Evolutionary conservation across 352 stramenopile species (phyloP), one percentile per base, ranked within the genome.

Genomic region (Phytophthora crassamura): DNA sequence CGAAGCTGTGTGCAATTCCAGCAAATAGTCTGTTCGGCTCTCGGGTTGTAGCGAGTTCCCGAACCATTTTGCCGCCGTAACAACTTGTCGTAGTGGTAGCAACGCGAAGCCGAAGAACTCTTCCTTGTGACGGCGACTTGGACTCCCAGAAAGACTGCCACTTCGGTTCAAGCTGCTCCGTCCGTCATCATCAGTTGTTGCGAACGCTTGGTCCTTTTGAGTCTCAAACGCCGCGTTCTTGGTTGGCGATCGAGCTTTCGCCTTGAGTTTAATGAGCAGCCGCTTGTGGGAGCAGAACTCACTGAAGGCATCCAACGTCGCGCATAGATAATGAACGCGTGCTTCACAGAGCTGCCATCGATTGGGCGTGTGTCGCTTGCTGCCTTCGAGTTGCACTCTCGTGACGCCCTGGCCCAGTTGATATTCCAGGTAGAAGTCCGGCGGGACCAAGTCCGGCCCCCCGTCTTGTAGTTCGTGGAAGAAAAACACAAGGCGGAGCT

Each of bases 401-500:
- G 62, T 75, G 28, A 91, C 73, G 20, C 64, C 47, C 59, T 95
- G 86, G 0, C 84, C 86, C 6, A 95, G 53, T 39, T 93, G 84
- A 43, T 95, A 95, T 40, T 92, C 84, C 30, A 93, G 69, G 47
- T 82, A 90, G 22, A 91, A 95, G 16, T 93, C 82, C 0, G 80
- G 84, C 1, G 84, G 77, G 6, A 67, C 63, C 33, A 91, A 61
- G 1, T 81, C 47, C 0, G 77, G 78, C 0, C 84, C 81, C 32
- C 72, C 84, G 47, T 95, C 86, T 48, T 95, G 86, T 3, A 95
- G 61, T 51, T 95, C 86, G 46, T 95, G 84, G 51, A 95, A 95
- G 68, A 95, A 91, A 43, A 95, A 86, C 28, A 86, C 74, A 12
- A 95, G 46, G 1, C 84, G 81, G 33, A 95, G 61, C 35, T 93